Conservation (phyloP, 2,329 filamentous ascomycete species). For the Ophiostoma quercus region DNA sequence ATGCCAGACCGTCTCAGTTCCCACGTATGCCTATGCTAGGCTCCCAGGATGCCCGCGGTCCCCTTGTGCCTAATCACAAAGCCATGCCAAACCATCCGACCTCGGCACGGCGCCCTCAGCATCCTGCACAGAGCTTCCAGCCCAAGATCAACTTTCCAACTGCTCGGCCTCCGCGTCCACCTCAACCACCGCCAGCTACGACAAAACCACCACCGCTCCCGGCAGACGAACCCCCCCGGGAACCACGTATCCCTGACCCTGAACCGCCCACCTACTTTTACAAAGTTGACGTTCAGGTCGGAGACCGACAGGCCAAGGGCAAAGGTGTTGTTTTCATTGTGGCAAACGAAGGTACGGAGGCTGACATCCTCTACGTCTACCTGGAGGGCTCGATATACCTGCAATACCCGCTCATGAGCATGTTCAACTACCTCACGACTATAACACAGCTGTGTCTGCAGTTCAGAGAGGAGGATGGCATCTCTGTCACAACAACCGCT, state of each 20-base stretch:
- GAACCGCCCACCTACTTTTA: constrained; percentile 16
- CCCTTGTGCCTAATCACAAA: neutral
- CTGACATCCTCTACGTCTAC: constrained; percentile 22
- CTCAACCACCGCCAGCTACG: neutral
- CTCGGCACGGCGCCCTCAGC: neutral
- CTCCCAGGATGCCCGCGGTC: neutral
- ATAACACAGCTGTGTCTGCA: constrained; percentile 23
- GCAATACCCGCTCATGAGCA: constrained; percentile 25
- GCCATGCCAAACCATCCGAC: neutral
- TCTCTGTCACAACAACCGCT: constrained; percentile 24
- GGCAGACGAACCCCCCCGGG: neutral
- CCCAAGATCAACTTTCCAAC: neutral
- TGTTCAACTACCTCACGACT: constrained; percentile 27
- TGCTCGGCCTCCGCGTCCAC: neutral
- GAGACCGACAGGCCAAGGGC: constrained; percentile 23
- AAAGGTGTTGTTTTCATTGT: constrained; percentile 22
- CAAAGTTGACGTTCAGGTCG: constrained; percentile 22
- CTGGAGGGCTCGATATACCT: constrained; percentile 25
- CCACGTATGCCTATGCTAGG: neutral
- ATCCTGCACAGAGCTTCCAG: neutral
- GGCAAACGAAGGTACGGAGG: constrained; percentile 5
- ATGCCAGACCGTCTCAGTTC: neutral
- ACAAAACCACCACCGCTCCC: neutral
- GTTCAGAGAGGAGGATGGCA: constrained; percentile 25
- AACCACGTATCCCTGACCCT: neutral